Evolutionary conservation across 2,329 filamentous ascomycete genomes (phyloP), one percentile per base, ranked within the genome.

Genomic region (Hirsutella thompsonii): DNA sequence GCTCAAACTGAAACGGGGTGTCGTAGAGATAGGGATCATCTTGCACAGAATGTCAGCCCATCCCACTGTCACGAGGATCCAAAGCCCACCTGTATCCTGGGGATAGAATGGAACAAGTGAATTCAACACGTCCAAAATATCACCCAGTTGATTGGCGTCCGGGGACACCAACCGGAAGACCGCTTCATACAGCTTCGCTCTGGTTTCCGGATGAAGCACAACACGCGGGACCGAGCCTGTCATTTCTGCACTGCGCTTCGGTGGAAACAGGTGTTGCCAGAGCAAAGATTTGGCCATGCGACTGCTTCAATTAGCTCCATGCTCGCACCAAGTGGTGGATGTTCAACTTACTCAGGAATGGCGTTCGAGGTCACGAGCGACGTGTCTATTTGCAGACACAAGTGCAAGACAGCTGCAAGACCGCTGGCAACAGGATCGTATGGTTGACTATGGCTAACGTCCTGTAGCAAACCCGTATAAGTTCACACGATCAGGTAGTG

Each of bases 231-330:
- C 62, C 37, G 44, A 58, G 21, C 50, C 32, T 14, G 29, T 39
- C 13, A 26, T 11, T 6, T 41, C 42, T 5, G 42, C 19, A 6
- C 35, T 36, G 8, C 41, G 35, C 34, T 42, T 47, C 11, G 23
- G 32, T 19, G 83, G 81, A 48, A 86, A 86, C 1, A 88, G 62
- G 50, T 82, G 79, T 42, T 64, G 72, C 53, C 69, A 73, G 49
- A 87, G 76, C 1, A 88, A 55, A 3, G 61, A 53, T 56, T 56
- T 35, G 20, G 55, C 54, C 35, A 60, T 43, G 19, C 57, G 42
- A 9, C 55, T 60, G 28, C 20, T 20, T 32, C 18, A 36, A 38
- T 49, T 28, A 52, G 46, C 19, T 9, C 18, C 18, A 18, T 18
- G 20, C 9, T 2, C 3, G 3, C 8, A 42, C 2, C 34, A 14